Conservation (phyloP, 2,329 filamentous ascomycete genomes). For the Diaporthe eres region DNA sequence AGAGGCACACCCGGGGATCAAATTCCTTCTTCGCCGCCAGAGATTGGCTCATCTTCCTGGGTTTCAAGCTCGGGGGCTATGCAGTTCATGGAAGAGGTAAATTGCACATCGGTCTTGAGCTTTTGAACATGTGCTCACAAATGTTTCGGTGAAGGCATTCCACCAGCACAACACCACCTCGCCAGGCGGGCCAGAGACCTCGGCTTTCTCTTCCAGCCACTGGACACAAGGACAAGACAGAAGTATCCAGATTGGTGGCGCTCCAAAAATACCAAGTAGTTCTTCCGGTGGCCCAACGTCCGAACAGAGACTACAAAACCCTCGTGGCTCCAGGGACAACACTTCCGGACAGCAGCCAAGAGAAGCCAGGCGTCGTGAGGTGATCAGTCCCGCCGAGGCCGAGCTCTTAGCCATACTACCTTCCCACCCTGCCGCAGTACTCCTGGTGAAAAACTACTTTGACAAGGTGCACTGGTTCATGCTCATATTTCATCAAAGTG, state of each 20-base stretch:
- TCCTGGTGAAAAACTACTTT: background rate
- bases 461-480: conserved; percentile 20
- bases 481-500: conserved; percentile 2
- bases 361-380: background rate
- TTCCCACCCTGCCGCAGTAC: background rate
- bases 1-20: background rate
- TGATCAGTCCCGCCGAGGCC: background rate
- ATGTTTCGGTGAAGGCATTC: background rate
- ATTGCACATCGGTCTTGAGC: no score
- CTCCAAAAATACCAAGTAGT: no score
- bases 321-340: background rate
- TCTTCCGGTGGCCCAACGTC: rapidly evolving
- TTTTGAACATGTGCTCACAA: background rate
- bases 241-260: background rate
- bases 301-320: background rate
- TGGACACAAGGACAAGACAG: background rate
- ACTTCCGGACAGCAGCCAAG: background rate
- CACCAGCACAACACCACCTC: conserved; percentile 12
- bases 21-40: background rate
- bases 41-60: background rate
- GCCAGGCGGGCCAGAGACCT: background rate
- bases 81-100: conserved; percentile 21
- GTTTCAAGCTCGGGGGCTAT: background rate
- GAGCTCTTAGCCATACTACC: background rate
- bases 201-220: background rate